Base-by-base conservation (phyloP, 148 eudicot genomes). In the Chenopodium formosanum region DNA sequence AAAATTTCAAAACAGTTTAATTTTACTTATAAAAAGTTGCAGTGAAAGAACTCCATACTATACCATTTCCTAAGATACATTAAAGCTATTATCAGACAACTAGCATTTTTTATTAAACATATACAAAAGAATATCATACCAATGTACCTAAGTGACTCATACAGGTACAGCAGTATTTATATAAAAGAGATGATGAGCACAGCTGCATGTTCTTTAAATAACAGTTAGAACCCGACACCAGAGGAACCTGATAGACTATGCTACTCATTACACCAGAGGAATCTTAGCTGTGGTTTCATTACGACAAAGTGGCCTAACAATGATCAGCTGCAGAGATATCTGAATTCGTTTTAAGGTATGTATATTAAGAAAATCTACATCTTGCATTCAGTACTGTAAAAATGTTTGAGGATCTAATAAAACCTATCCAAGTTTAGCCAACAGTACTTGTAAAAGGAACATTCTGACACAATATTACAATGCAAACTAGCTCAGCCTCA, bases 1-100 rank as follows among this genome's bases (percentile, higher is more conserved):
- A 56, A 52, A 74, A 78, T 91, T 89, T 32, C 56, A 56, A 52
- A 74, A 77, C 14, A 67, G 65, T 7, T 25, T 9, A 10, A 52
- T 37, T 48, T 67, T 48, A 46, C 22, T 48, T 2, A 80, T 29
- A 47, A 68, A 34, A 37, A 14, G 78, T 72, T 52, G 29, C 76
- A 53, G 4, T 75, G 27, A 4, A 75, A 75, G 67, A 75, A 56
- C 10, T 75, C 40, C 9, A 31, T 34, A 56, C 4, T 52, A 62
- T 6, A 62, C 10, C 25, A 22, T 29, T 1, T 75, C 4, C 70
- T 66, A 19, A 22, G 14, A 23, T 22, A 56, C 48, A 73, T 13
- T 9, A 17, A 34, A 47, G 7, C 63, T 72, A 58, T n/a, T 27
- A 53, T 34, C 22, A 40, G 44, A 5, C 7, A 40, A 40, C 44